These are phyloP conservation scores for Polychytrium aggregatum DNA, from an alignment of 192 early-diverging fungal genomes.

Conservation along the genomic window DNA sequence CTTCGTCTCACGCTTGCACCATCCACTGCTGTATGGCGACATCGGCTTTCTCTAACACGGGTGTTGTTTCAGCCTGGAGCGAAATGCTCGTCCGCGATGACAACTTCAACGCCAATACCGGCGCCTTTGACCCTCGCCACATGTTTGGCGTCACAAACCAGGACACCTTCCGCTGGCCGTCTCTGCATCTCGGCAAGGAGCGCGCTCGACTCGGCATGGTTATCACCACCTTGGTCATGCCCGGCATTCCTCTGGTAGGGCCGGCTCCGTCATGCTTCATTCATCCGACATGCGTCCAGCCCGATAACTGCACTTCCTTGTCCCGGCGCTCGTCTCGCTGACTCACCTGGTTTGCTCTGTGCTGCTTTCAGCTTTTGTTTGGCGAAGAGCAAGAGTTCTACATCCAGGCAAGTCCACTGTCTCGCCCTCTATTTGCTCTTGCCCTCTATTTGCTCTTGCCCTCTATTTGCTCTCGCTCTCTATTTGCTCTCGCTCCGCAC, in stretches of 20 bases:
- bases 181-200: neutral
- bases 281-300: too few species aligned
- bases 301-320: neutral
- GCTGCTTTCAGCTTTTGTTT: neutral
- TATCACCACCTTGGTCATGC: neutral
- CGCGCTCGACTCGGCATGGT: neutral
- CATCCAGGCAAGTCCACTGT: too few species aligned
- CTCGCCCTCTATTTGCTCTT: too few species aligned
- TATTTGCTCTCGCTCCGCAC: too few species aligned
- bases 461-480: too few species aligned
- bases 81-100: conserved; percentile 6
- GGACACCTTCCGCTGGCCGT: conserved; percentile 2
- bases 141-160: conserved; percentile 8
- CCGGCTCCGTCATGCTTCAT: too few species aligned
- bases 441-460: too few species aligned
- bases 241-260: conserved; percentile 5
- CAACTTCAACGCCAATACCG: conserved; percentile 2
- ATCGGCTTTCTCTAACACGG: too few species aligned
- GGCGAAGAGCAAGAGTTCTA: conserved; percentile 7
- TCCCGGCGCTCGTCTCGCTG: neutral
- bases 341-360: neutral
- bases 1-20: too few species aligned
- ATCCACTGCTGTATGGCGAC: too few species aligned
- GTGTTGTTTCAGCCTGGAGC: conserved; percentile 8
- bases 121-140: conserved; percentile 5